Percentiles rank a stretch among this genome's conserved stretches.
Conservation (phyloP, 768 basidiomycete species). For the Pulveroboletus ravenelii region DNA sequence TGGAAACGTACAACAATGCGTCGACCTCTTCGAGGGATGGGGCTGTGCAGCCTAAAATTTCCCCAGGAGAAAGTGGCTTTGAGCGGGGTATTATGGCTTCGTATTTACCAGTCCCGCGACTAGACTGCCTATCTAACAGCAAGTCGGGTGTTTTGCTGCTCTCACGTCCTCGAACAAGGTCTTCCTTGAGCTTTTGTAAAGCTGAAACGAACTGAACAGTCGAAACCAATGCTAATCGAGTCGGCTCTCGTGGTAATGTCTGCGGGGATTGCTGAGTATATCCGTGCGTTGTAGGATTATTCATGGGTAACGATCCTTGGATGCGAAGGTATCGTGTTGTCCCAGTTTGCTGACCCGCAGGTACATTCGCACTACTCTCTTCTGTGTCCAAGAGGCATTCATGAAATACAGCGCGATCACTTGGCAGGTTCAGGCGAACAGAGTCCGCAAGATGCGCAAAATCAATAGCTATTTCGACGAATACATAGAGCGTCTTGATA, state of each 20-base stretch:
- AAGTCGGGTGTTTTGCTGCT: background rate
- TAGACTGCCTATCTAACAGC: slow-evolving; percentile 3
- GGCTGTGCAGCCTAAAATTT: slow-evolving; percentile 96
- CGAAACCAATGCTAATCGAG: slow-evolving; percentile 86
- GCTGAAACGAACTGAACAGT: slow-evolving; percentile 98
- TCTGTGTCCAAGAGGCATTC: slow-evolving; percentile 58
- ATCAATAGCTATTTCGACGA: slow-evolving; percentile 96
- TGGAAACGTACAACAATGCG: slow-evolving; percentile 71
- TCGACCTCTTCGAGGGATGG: slow-evolving; percentile 77
- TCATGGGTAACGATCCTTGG: slow-evolving; percentile 35
- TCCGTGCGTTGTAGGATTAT: slow-evolving; percentile 1
- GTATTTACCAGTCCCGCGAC: slow-evolving; percentile 59
- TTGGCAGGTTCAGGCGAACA: slow-evolving; percentile 85
- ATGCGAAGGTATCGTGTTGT: slow-evolving; percentile 53
- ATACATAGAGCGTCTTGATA: slow-evolving; percentile 94
- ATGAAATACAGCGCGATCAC: slow-evolving; percentile 61
- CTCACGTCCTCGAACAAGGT: slow-evolving; percentile 48
- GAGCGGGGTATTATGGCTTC: slow-evolving; percentile 75
- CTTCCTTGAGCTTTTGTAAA: slow-evolving; percentile 79
- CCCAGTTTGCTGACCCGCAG: slow-evolving; percentile 42
- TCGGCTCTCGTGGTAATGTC: slow-evolving; percentile 33
- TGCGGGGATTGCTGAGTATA: slow-evolving; percentile 14
- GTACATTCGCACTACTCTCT: slow-evolving; percentile 41
- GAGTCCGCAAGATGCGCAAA: slow-evolving; percentile 77
- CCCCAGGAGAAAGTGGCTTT: slow-evolving; percentile 92